Evolutionary conservation across 331 rosid genomes (phyloP), one percentile per base, ranked within the genome.

Genomic region (Pyrus hybrid): DNA sequence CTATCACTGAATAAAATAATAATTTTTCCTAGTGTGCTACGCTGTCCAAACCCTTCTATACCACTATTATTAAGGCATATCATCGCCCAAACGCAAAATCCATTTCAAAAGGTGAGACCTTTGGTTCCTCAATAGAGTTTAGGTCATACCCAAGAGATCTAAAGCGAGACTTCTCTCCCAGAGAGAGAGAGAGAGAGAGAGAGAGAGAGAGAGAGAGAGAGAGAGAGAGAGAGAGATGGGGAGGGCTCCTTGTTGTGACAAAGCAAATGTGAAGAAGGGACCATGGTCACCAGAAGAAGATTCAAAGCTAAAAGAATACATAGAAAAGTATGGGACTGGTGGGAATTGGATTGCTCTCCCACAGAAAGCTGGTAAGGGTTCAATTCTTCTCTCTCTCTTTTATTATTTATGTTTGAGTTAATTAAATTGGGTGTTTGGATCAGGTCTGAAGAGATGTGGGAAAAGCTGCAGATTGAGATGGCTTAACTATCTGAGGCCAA

Each of bases 231-330:
- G 72, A 79, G 87, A 88, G 53, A 93, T 91, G 98, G 97, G 98
- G 71, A 89, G 97, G 70, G 96, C 97, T 80, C 98, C 98, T 77
- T 93, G 98, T 21, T 93, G 98, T 86, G 98, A 91, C 83, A 93
- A 91, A 82, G 94, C 94, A 33, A 93, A 82, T 64, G 98, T 93
- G 83, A 93, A 93, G 94, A 93, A 86, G 74, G 98, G 98, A 35
- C 97, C 98, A 71, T 93, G 98, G 98, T 93, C 98, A 18, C 96
- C 97, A 7, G 98, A 91, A 81, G 98, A 93, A 85, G 98, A 93
- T 77, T 77, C 87, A 12, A 91, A 86, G 93, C 94, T 93, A 3
- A 93, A 86, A 73, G 97, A 86, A 7, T 87, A 87, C 86, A 93
- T 93, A 2, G 84, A 88, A 32, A 89, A 87, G 7, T 76, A 86